Conservation (phyloP, 371 early-diverging fungal genomes). For the Zychaea mexicana region DNA sequence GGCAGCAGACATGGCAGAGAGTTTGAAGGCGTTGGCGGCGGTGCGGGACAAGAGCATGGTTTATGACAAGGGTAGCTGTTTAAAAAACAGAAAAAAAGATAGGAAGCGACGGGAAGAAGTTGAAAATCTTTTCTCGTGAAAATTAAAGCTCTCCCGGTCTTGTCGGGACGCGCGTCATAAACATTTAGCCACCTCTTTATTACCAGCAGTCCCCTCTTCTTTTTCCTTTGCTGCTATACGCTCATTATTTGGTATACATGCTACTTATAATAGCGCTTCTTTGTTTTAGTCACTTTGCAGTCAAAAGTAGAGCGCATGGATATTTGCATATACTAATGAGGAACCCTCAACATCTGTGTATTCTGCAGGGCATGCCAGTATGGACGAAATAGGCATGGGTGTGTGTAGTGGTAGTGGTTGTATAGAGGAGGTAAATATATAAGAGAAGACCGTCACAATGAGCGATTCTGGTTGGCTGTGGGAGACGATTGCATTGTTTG, state of each 20-base stretch:
- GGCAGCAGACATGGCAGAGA: constrained; percentile 13
- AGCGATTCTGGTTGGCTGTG: neutral
- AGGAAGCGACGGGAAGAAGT: constrained; percentile 7
- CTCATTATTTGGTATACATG: too few relatives aligned
- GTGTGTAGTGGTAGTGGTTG: too few relatives aligned
- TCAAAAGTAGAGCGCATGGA: too few relatives aligned
- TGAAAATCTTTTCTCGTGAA: constrained; percentile 9
- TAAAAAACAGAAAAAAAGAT: constrained; percentile 8
- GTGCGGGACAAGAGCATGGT: constrained; percentile 23
- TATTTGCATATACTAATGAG: too few relatives aligned
- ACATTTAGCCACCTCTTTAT: neutral
- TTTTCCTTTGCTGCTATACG: too few relatives aligned
- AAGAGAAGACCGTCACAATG: neutral
- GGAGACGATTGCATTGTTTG: neutral
- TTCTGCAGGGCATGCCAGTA: too few relatives aligned
- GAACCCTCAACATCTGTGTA: too few relatives aligned
- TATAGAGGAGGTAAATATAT: neutral
- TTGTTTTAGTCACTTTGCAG: too few relatives aligned
- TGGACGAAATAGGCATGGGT: neutral
- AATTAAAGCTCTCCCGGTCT: neutral
- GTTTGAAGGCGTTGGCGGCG: constrained; percentile 13
- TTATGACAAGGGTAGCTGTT: constrained; percentile 1
- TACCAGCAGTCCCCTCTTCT: too few relatives aligned
- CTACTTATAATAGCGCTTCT: too few relatives aligned
- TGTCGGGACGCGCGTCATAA: constrained; percentile 1